phyloP scores from a whole-genome alignment of 2,329 filamentous ascomycete species.

The Colletotrichum shisoi region DNA sequence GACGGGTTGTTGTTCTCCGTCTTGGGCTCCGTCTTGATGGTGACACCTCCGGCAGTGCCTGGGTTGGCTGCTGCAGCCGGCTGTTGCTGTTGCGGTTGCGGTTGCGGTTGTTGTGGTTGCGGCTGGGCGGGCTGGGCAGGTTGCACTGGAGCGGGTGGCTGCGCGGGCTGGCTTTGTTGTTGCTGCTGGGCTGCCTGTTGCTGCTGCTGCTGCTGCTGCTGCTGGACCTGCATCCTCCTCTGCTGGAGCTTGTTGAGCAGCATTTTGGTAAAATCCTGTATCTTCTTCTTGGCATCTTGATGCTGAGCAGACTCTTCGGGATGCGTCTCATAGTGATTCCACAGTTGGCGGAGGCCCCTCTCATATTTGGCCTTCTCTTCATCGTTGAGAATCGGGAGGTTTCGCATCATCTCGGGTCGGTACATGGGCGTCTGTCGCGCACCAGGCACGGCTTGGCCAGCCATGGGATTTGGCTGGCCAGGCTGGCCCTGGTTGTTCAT shows the following conservation, averaged over 20 bases:
- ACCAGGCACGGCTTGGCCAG: conserved; percentile 42
- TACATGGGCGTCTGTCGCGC: conserved; percentile 54
- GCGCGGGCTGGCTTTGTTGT: conserved; percentile 31
- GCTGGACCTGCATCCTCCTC: conserved; percentile 48
- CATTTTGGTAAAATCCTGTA: conserved; percentile 67
- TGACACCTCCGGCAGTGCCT: conserved; percentile 21
- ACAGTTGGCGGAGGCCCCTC: conserved; percentile 62
- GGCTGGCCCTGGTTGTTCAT: conserved; percentile 40
- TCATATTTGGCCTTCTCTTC: conserved; percentile 68
- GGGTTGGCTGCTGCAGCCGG: conserved; percentile 27
- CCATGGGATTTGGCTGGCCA: conserved; percentile 36
- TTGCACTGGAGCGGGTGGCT: conserved; percentile 41
- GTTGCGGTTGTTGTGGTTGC: conserved; percentile 27
- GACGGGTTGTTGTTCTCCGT: conserved; percentile 20
- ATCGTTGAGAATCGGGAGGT: conserved; percentile 58
- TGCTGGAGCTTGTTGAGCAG: conserved; percentile 61
- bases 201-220: conserved; percentile 46
- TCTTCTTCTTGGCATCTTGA: conserved; percentile 62
- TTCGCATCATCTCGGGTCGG: conserved; percentile 61
- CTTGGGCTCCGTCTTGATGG: conserved; percentile 34
- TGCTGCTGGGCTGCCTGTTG: conserved; percentile 39
- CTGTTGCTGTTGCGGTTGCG: conserved; percentile 29
- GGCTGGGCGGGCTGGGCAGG: conserved; percentile 41
- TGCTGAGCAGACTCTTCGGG: conserved; percentile 59
- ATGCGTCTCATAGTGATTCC: conserved; percentile 60